Evolutionary conservation across 306 rosid genomes (phyloP).

Genomic region (Sindora glabra): DNA sequence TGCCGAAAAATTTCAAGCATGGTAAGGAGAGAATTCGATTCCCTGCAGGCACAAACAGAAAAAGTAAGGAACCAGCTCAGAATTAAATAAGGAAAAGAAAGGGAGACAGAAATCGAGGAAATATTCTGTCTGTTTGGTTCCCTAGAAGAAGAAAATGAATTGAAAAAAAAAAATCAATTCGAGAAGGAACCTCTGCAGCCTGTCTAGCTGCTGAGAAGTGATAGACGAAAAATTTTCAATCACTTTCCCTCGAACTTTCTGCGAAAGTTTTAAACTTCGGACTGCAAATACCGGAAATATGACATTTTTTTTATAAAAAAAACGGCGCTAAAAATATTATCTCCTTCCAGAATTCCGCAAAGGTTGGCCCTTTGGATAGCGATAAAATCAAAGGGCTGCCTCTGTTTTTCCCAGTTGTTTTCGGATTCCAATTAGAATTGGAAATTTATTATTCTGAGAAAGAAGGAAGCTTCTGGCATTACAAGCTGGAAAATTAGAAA

Average conservation of each 20-base stretch:
- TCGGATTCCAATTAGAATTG: neutral
- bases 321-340: neutral
- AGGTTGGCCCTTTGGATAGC: neutral
- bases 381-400: neutral
- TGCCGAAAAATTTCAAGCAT: constrained; percentile 16
- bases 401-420: neutral
- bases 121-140: constrained; percentile 18
- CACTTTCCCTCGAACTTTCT: neutral
- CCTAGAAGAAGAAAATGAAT: neutral
- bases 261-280: neutral
- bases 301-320: too few relatives aligned
- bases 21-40: constrained; percentile 7
- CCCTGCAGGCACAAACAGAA: constrained; percentile 15
- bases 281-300: neutral
- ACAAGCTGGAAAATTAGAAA: neutral
- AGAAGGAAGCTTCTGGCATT: too few relatives aligned
- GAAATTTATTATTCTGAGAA: neutral
- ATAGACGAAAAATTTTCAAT: neutral
- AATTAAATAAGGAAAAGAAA: neutral
- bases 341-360: neutral
- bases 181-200: neutral
- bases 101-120: constrained; percentile 5
- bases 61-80: too few relatives aligned
- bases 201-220: neutral
- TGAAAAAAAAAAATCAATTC: too few relatives aligned